Evolutionary conservation across 1,139 yeast genomes (phyloP).

Genomic region (Pichia sp.): DNA sequence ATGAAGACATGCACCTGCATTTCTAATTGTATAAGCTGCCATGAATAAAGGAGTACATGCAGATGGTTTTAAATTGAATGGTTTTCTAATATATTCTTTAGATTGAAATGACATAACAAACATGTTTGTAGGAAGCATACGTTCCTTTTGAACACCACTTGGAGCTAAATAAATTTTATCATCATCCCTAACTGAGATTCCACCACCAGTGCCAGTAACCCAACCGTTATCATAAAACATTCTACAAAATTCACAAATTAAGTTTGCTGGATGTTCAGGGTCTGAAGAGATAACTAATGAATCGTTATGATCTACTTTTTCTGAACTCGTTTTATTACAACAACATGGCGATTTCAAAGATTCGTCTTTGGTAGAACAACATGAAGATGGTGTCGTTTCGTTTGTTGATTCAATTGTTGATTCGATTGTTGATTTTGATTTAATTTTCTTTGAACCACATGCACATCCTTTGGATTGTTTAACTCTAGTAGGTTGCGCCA

Average conservation of each 20-base stretch:
- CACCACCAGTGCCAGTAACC: slow-evolving; percentile 98
- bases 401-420: neutral
- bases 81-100: slow-evolving; percentile 53
- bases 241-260: slow-evolving; percentile 76
- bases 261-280: slow-evolving; percentile 73
- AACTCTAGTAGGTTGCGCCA: neutral
- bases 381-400: neutral
- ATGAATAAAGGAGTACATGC: slow-evolving; percentile 89
- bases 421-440: neutral
- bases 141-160: slow-evolving; percentile 91
- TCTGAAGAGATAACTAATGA: slow-evolving; percentile 39
- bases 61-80: slow-evolving; percentile 69
- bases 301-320: neutral
- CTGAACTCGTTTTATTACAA: neutral
- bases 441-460: neutral
- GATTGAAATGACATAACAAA: slow-evolving; percentile 62
- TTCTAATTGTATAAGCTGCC: slow-evolving; percentile 63
- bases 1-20: slow-evolving; percentile 91
- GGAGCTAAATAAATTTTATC: slow-evolving; percentile 75
- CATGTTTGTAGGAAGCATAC: slow-evolving; percentile 75
- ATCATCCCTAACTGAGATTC: slow-evolving; percentile 68
- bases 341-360: neutral
- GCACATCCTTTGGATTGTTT: neutral
- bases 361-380: neutral
- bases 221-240: slow-evolving; percentile 75